Conservation (phyloP, 768 basidiomycete species). For the Daedaleopsis nitida region DNA sequence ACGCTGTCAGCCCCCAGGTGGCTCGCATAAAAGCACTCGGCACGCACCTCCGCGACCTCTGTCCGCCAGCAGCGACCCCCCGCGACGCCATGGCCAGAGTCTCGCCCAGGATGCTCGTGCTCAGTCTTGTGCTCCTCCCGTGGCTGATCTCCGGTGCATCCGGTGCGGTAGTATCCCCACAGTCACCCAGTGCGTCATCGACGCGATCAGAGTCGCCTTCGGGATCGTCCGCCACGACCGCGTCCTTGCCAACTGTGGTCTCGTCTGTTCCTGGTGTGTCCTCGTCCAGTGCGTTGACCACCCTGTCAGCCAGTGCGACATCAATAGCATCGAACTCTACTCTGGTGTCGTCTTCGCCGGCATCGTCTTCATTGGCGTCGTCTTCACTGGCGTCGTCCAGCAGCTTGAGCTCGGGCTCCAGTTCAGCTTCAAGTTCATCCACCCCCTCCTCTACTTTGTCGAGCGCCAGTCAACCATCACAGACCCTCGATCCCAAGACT, state of each 20-base stretch:
- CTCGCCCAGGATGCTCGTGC: not conserved
- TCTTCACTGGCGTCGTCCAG: not conserved
- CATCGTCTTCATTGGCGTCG: not conserved
- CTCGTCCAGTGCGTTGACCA: not conserved
- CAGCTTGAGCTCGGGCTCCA: not conserved
- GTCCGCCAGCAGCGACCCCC: not conserved
- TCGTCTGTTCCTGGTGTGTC: not conserved
- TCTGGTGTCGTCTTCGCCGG: not conserved
- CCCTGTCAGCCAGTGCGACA: not conserved
- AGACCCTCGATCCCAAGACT: conserved; percentile 18
- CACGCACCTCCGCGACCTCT: not conserved
- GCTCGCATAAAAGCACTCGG: not conserved
- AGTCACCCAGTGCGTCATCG: not conserved
- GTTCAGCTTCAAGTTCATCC: not conserved
- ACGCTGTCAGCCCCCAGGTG: not conserved
- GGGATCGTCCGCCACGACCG: not conserved
- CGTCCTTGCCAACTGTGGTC: not conserved
- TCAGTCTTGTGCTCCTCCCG: not conserved
- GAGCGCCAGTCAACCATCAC: not conserved
- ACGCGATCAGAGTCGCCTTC: not conserved
- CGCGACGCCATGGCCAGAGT: not conserved
- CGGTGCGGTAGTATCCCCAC: not conserved
- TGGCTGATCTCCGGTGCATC: not conserved
- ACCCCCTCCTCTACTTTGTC: not conserved
- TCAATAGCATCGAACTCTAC: not conserved